A percentile compares a stretch with the other conserved stretches of the same genome.
These are phyloP conservation scores for Barbarea vulgaris DNA, from an alignment of 345 rosid species.

Conservation along the genomic window DNA sequence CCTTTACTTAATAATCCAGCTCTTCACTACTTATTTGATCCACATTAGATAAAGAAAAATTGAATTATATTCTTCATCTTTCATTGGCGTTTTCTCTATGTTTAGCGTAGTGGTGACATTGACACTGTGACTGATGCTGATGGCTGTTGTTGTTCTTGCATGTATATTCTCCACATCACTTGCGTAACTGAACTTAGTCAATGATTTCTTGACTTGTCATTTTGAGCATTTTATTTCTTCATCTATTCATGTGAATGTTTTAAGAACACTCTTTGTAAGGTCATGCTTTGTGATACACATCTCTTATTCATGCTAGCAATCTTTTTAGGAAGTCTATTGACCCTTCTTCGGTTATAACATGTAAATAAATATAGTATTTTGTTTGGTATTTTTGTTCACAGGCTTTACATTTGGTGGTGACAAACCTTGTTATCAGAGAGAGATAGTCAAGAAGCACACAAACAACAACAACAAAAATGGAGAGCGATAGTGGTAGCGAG, in stretches of 20 bases:
- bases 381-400: background rate
- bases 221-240: background rate
- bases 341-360: background rate
- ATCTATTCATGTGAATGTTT: background rate
- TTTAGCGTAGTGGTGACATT: background rate
- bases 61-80: background rate
- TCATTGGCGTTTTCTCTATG: background rate
- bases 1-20: no score
- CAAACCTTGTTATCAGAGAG: background rate
- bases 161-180: background rate
- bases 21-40: background rate
- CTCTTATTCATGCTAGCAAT: no score
- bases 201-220: background rate
- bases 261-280: background rate
- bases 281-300: background rate
- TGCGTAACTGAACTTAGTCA: background rate
- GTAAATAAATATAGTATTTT: background rate
- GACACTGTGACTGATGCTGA: background rate
- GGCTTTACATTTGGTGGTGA: background rate
- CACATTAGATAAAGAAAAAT: background rate
- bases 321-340: background rate
- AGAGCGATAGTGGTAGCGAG: constrained; percentile 14
- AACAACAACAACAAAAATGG: background rate
- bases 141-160: background rate
- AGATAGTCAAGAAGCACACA: background rate